A percentile compares a stretch with the other conserved stretches of the same genome.
Evolutionary conservation across 352 stramenopile genomes (phyloP).

Genomic region (Achlya hypogyna): DNA sequence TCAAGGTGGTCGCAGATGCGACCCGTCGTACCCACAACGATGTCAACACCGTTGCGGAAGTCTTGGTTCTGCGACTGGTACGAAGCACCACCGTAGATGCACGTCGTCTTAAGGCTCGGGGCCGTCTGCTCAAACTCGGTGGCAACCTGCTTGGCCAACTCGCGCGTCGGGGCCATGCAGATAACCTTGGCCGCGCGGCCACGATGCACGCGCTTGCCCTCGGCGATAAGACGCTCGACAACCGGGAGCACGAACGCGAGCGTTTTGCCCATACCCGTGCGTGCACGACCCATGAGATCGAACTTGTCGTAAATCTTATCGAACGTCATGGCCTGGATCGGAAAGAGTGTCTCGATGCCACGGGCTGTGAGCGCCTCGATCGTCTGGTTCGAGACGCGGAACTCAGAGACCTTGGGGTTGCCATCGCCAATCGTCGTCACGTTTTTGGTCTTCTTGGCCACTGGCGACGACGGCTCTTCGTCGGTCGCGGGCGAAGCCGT

Average conservation of each 20-base stretch:
- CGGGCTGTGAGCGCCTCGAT: constrained; percentile 53
- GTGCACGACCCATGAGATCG: constrained; percentile 95
- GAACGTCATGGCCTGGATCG: constrained; percentile 92
- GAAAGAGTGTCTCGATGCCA: constrained; percentile 85
- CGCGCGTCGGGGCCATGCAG: constrained; percentile 95
- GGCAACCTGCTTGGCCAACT: constrained; percentile 96
- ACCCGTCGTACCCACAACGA: constrained; percentile 89
- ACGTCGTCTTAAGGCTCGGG: constrained; percentile 74
- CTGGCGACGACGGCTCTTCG: constrained; percentile 18
- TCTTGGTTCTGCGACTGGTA: constrained; percentile 85
- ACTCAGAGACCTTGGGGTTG: constrained; percentile 66
- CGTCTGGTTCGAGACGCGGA: constrained; percentile 54
- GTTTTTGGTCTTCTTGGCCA: constrained; percentile 25
- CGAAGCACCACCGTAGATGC: constrained; percentile 88
- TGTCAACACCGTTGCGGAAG: constrained; percentile 84
- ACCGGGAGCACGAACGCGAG: constrained; percentile 96
- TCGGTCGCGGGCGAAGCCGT: constrained; percentile 32
- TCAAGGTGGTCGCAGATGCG: constrained; percentile 92
- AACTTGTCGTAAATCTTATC: constrained; percentile 91
- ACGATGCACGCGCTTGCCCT: constrained; percentile 46
- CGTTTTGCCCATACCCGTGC: constrained; percentile 98
- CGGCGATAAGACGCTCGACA: constrained; percentile 85
- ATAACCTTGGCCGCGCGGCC: constrained; percentile 86
- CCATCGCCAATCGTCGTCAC: constrained; percentile 34
- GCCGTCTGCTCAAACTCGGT: constrained; percentile 79